Evolutionary conservation across 257 asterid species (phyloP).

Genomic region (Eustoma russellianum): DNA sequence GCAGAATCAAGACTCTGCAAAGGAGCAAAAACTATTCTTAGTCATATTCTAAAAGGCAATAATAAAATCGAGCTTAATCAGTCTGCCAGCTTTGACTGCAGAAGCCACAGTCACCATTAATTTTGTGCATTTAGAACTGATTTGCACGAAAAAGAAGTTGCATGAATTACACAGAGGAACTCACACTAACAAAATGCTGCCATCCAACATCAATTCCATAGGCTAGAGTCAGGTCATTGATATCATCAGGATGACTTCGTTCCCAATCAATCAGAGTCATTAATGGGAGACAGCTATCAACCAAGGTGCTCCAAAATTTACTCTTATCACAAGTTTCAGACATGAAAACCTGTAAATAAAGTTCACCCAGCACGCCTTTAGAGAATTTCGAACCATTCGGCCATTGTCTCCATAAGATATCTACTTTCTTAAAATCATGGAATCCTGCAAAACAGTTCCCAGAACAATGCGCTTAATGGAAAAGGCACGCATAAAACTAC

Average conservation of each 20-base stretch:
- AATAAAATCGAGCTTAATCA: constrained; percentile 8
- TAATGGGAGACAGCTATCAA: constrained; percentile 47
- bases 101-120: neutral
- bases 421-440: constrained; percentile 68
- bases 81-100: neutral
- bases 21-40: constrained; percentile 10
- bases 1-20: constrained; percentile 75
- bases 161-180: constrained; percentile 17
- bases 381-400: constrained; percentile 26
- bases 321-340: constrained; percentile 54
- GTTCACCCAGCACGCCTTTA: constrained; percentile 39
- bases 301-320: constrained; percentile 60
- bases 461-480: no score
- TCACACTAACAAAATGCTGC: constrained; percentile 58
- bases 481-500: no score
- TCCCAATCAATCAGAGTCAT: constrained; percentile 82
- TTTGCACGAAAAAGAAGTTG: neutral
- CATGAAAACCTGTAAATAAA: constrained; percentile 50
- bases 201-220: constrained; percentile 64
- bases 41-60: neutral
- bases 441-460: constrained; percentile 40
- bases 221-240: constrained; percentile 48
- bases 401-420: constrained; percentile 75
- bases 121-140: neutral
- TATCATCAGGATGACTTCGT: constrained; percentile 82